A percentile compares a stretch with the other conserved stretches of the same genome.
Conservation (phyloP, 2,329 filamentous ascomycete genomes). For the Claviceps quebecensis region DNA sequence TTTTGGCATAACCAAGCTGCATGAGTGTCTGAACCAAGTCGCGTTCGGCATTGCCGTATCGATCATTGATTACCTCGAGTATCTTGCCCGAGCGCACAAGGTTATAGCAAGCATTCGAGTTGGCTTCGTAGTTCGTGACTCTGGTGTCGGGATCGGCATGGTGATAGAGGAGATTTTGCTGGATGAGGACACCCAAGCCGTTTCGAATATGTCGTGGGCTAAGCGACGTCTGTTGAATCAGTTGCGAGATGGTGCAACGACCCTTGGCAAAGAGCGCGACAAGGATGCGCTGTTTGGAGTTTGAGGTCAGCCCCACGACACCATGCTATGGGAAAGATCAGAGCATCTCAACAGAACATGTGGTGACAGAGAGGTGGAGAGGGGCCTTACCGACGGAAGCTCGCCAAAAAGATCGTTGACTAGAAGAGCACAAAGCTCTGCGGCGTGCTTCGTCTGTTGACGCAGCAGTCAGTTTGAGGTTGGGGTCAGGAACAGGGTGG, state of each 20-base stretch:
- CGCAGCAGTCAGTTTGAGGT: conserved; percentile 11
- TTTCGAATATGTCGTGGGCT: conserved; percentile 63
- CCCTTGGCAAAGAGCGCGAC: conserved; percentile 65
- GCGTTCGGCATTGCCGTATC: conserved; percentile 61
- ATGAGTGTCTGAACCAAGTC: conserved; percentile 63
- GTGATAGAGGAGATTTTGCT: conserved; percentile 76
- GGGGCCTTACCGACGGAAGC: conserved; percentile 62
- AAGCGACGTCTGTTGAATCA: conserved; percentile 60
- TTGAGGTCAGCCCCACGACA: conserved; percentile 15
- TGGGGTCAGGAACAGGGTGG: background rate
- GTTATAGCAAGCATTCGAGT: conserved; percentile 66
- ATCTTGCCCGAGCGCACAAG: conserved; percentile 73
- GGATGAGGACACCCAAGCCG: conserved; percentile 70
- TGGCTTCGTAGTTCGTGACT: conserved; percentile 69
- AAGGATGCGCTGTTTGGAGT: conserved; percentile 59
- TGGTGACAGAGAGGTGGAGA: conserved; percentile 2
- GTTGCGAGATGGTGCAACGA: conserved; percentile 54
- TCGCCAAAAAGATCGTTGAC: conserved; percentile 85
- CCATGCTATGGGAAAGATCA: background rate
- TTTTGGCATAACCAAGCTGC: conserved; percentile 60
- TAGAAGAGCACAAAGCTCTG: conserved; percentile 81
- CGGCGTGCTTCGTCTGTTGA: conserved; percentile 54
- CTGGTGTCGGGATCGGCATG: conserved; percentile 48
- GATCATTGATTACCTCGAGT: conserved; percentile 56
- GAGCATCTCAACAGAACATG: background rate